Conservation (phyloP, 306 rosid genomes). For the Quercus engelmannii region DNA sequence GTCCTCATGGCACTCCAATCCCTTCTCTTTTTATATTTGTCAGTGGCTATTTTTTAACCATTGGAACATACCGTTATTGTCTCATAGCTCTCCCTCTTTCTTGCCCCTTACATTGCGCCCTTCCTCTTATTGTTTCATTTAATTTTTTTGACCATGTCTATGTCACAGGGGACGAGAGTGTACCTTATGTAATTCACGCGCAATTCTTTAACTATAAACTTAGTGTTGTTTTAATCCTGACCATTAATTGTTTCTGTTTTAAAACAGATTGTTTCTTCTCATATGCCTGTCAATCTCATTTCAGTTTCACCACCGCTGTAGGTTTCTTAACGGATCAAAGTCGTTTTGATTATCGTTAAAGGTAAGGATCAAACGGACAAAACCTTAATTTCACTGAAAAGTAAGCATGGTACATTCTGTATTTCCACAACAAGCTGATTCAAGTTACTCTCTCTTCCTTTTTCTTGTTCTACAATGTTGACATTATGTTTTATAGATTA, state of each 20-base stretch:
- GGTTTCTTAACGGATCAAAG: no score
- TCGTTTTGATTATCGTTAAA: no score
- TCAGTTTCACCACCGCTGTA: no score
- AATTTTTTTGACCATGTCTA: not conserved
- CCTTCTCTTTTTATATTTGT: slow-evolving; percentile 36
- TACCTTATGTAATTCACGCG: not conserved
- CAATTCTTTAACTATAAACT: no score
- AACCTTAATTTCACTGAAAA: not conserved
- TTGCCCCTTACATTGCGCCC: slow-evolving; percentile 28
- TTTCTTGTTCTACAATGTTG: not conserved
- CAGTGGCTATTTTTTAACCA: slow-evolving; percentile 11
- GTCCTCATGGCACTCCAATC: not conserved
- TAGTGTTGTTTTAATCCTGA: no score
- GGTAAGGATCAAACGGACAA: no score
- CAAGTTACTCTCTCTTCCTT: not conserved
- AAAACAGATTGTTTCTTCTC: no score
- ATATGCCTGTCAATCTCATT: no score
- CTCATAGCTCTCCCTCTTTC: slow-evolving; percentile 1
- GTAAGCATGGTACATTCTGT: slow-evolving; percentile 18
- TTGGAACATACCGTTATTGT: slow-evolving; percentile 13
- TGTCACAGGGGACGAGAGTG: not conserved
- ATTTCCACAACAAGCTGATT: not conserved
- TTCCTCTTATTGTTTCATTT: slow-evolving; percentile 3
- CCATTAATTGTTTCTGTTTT: no score
- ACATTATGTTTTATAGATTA: not conserved